These are phyloP conservation scores for Pichia gijzeniarum DNA, from an alignment of 805 yeast genomes.

Conservation along the genomic window DNA sequence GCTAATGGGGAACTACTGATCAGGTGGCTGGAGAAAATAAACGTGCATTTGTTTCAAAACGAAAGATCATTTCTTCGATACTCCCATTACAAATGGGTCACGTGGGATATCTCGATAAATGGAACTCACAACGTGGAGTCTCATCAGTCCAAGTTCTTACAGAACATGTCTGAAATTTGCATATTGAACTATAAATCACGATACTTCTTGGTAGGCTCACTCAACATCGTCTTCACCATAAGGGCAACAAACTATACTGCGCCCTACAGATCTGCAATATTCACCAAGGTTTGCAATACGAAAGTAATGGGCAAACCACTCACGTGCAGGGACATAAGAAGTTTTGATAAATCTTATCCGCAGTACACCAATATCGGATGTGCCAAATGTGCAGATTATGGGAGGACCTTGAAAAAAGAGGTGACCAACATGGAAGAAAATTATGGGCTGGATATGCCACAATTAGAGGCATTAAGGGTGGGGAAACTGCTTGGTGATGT, in stretches of 20 bases:
- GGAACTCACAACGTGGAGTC: no score
- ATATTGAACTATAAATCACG: constrained; percentile 1
- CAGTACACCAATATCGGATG: background rate
- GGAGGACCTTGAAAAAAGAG: no score
- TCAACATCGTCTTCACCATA: background rate
- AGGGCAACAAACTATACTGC: background rate
- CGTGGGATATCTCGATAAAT: no score
- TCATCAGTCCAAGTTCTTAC: background rate
- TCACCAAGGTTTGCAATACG: no score
- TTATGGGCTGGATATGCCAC: no score
- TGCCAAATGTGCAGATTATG: constrained; percentile 6
- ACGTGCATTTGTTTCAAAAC: background rate
- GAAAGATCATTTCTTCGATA: constrained; percentile 1
- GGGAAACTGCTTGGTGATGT: no score
- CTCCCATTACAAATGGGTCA: background rate
- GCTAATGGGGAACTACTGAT: background rate
- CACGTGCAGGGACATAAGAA: background rate
- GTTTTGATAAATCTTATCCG: background rate
- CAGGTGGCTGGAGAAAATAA: background rate
- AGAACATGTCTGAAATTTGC: background rate
- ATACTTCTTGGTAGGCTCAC: background rate
- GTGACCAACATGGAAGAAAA: no score
- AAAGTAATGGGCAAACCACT: no score
- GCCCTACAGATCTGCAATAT: background rate
- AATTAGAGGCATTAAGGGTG: no score